These are phyloP conservation scores for Tricholoma matsutake DNA, from an alignment of 768 basidiomycete genomes.

Conservation along the genomic window DNA sequence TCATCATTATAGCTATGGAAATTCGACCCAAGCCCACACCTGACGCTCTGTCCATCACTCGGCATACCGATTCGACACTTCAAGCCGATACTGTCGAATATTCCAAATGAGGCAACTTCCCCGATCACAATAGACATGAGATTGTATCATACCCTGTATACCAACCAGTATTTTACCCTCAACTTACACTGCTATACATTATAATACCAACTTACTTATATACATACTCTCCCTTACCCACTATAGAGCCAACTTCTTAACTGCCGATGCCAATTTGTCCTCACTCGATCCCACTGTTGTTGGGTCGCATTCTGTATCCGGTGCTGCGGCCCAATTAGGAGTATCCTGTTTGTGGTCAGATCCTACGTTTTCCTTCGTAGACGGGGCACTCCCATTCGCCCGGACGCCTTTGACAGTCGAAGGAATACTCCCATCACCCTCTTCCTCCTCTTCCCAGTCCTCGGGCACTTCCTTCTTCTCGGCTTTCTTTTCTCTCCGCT, in stretches of 20 bases:
- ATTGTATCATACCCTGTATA: conserved; percentile 31
- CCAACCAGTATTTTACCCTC: conserved; percentile 14
- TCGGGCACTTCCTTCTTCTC: conserved; percentile 68
- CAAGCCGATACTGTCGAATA: neutral
- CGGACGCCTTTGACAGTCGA: conserved; percentile 2
- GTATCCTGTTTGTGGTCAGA: conserved; percentile 1
- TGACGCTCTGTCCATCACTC: conserved; percentile 11
- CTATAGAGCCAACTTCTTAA: conserved; percentile 59
- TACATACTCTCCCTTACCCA: conserved; percentile 21
- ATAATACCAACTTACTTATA: conserved; percentile 8
- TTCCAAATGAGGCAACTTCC: neutral
- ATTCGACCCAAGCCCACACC: conserved; percentile 44
- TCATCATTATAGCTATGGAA: conserved; percentile 71
- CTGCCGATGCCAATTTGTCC: conserved; percentile 40
- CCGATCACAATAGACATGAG: neutral
- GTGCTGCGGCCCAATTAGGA: conserved; percentile 6
- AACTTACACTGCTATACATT: conserved; percentile 20
- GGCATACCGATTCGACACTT: conserved; percentile 1
- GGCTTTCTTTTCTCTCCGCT: conserved; percentile 68
- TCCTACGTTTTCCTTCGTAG: conserved; percentile 14
- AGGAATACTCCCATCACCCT: conserved; percentile 20
- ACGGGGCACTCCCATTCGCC: conserved; percentile 8
- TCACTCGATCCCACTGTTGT: conserved; percentile 13
- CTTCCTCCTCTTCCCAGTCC: conserved; percentile 77
- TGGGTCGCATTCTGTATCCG: conserved; percentile 1